Base-by-base conservation (phyloP, 352 stramenopile genomes). In the Phytopythium kandeliae region DNA sequence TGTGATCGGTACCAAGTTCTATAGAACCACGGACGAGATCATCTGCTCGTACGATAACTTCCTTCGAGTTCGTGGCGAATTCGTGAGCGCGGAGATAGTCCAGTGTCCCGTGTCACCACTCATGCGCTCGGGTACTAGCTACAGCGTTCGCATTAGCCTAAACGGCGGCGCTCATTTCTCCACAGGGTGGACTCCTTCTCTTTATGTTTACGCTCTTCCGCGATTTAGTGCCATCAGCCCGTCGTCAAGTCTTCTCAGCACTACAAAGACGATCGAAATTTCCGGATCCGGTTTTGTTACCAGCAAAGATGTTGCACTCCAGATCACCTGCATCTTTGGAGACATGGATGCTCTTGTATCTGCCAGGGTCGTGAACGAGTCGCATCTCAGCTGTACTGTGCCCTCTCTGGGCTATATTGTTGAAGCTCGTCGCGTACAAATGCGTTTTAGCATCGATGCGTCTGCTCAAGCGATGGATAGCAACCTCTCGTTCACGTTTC, bases 131-230 rank as follows among this genome's bases (percentile, higher is more conserved):
- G 26, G 21, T 11, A 37, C 38, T 12, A 52, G 56, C 19, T 75
- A 73, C 48, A 24, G 54, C 0, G 11, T 75, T 24, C 51, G 41
- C 0, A 19, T 78, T 22, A 78, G 65, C 36, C 35, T 78, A 1
- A 78, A 78, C 33, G 62, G 58, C 2, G 57, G 64, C 2, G 41
- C 31, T 1, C 63, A 78, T 40, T 55, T 61, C 12, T 74, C 66
- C 5, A 47, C 35, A 2, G 53, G 33, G 3, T 34, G 30, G 13
- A 22, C 30, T 10, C 45, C 51, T 1, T 35, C 56, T 0, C 57
- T 59, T 2, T 21, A 42, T 34, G 42, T 78, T 8, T 71, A 65
- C 33, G 41, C 52, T 0, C 22, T 60, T 2, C 69, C 69, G 26
- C 60, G 26, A 4, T 74, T 78, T 17, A 7, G 52, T 1, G 46